Evolutionary conservation across 768 basidiomycete genomes (phyloP), one percentile per base, ranked within the genome.

Genomic region (Phylloporus sp.): DNA sequence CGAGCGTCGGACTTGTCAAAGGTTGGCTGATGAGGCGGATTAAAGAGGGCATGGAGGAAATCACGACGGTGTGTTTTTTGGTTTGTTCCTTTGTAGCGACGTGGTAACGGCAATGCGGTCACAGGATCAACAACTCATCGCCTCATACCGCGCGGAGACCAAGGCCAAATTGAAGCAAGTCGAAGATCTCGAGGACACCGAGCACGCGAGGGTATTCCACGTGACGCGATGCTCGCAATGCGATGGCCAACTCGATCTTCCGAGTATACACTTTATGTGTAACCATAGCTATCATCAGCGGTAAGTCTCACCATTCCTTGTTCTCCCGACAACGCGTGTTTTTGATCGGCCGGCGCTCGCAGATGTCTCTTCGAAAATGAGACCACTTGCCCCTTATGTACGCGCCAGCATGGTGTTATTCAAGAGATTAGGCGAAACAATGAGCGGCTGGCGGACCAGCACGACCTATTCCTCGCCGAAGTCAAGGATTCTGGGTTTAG

Each of bases 181-280:
- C 16, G 77, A 80, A 40, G 89, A 90, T 28, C 78, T 98, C 16
- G 79, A 85, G 5, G 87, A 95, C 68, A 76, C 84, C 7, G 80
- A 84, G 20, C 80, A 84, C 47, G 89, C 97, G 1, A 80, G 82
- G 18, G 88, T 97, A 20, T 97, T 97, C 76, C 94, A 97, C 64
- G 90, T 95, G 54, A 95, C 94, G 8, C 78, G 93, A 36, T 98
- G 97, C 68, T 86, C 95, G 20, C 80, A 85, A 5, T 98, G 97
- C 67, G 80, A 85, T 15, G 91, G 86, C 1, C 91, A 89, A 59
- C 81, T 98, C 53, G 95, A 97, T 66, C 80, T 97, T 10, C 95
- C 97, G 0, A 88, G 83, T 57, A 78, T 98, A 6, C 95, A 98
- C 69, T 98, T 97, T 64, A 97, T 98, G 95, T 99, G 95, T 70